Evolutionary conservation across 2,329 filamentous ascomycete genomes (phyloP).

Genomic region (Microdochium nivale): DNA sequence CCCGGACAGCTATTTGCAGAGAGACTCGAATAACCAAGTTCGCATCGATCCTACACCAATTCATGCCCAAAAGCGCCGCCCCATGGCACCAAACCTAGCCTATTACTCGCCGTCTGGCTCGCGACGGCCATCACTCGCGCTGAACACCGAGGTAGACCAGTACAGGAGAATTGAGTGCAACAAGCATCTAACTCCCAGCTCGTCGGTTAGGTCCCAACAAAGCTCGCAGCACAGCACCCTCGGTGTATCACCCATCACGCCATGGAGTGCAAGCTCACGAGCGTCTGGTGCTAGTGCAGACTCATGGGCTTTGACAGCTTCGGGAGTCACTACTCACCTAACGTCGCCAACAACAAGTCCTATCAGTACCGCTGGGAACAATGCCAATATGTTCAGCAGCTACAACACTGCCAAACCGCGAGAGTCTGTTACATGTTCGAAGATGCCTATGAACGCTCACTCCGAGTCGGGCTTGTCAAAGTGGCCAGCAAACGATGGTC

Average conservation of each 20-base stretch:
- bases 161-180: constrained; percentile 14
- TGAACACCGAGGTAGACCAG: constrained; percentile 19
- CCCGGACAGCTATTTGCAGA: background rate
- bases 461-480: background rate
- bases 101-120: constrained; percentile 4
- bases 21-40: background rate
- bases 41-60: background rate
- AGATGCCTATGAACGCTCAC: constrained; percentile 1
- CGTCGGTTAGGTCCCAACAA: constrained; percentile 26
- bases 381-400: constrained; percentile 9
- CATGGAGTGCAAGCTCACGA: constrained; percentile 24
- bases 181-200: constrained; percentile 18
- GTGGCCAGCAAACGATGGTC: background rate
- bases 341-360: constrained; percentile 37
- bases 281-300: constrained; percentile 11
- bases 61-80: background rate
- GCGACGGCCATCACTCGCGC: constrained; percentile 17
- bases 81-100: constrained; percentile 6
- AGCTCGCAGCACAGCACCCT: constrained; percentile 28
- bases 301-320: constrained; percentile 26
- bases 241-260: constrained; percentile 38
- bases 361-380: constrained; percentile 19
- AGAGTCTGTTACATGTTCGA: constrained; percentile 8
- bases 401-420: background rate
- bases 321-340: constrained; percentile 31